phyloP scores from a whole-genome alignment of 2,329 filamentous ascomycete genomes.

The Curvularia spicifera region DNA sequence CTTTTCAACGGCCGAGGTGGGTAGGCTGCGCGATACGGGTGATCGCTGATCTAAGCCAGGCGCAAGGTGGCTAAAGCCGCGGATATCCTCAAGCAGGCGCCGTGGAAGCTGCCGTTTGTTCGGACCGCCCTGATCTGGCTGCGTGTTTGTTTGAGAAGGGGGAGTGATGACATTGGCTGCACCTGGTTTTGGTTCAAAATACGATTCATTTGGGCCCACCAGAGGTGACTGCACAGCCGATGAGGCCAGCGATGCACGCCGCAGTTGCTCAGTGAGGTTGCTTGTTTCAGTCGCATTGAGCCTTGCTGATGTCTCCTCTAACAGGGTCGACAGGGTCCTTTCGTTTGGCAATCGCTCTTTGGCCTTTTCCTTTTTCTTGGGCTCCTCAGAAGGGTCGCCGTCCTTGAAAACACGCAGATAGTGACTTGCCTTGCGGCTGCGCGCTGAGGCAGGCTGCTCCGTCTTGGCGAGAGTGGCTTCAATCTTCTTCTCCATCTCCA shows the following conservation, averaged over 20 bases:
- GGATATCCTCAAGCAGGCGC: conserved; percentile 63
- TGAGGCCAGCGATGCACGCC: conserved; percentile 31
- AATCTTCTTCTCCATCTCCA: conserved; percentile 66
- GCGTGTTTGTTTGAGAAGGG: conserved; percentile 2
- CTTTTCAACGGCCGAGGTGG: conserved; percentile 45
- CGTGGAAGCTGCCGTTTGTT: conserved; percentile 51
- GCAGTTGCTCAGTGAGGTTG: conserved; percentile 27
- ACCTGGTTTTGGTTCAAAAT: conserved; percentile 35
- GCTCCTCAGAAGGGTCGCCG: conserved; percentile 62
- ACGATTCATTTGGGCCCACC: conserved; percentile 29
- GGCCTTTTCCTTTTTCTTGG: conserved; percentile 57
- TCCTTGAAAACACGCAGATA: conserved; percentile 70
- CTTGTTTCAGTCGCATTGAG: conserved; percentile 17
- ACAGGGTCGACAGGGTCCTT: conserved; percentile 28
- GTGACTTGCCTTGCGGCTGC: conserved; percentile 70
- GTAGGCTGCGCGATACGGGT: conserved; percentile 61
- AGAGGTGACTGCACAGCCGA: conserved; percentile 39
- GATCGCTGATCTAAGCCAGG: conserved; percentile 55
- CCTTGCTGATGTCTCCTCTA: conserved; percentile 35
- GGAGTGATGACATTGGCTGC: conserved; percentile 10
- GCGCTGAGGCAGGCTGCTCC: conserved; percentile 61
- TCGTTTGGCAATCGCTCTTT: conserved; percentile 48
- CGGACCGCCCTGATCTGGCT: conserved; percentile 5
- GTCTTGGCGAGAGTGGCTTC: conserved; percentile 67
- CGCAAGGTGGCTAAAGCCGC: conserved; percentile 60